These are phyloP conservation scores for Curvularia verruculosa DNA, from an alignment of 2,329 filamentous ascomycete genomes.

Conservation along the genomic window DNA sequence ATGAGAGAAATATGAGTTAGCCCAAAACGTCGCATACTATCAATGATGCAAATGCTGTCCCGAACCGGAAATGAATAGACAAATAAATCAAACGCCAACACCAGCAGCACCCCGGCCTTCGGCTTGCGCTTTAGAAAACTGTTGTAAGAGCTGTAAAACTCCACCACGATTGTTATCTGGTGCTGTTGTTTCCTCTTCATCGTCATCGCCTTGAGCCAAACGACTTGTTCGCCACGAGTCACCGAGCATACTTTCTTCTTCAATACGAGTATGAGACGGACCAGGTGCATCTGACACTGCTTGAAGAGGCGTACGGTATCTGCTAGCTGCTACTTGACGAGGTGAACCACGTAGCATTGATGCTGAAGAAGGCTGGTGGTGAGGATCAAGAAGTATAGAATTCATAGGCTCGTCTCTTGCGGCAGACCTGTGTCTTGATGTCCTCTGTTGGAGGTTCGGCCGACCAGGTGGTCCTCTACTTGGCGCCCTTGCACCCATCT, in stretches of 20 bases:
- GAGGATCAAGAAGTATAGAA: slow-evolving; percentile 75
- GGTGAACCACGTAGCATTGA: slow-evolving; percentile 53
- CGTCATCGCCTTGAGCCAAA: slow-evolving; percentile 54
- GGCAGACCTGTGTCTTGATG: slow-evolving; percentile 28
- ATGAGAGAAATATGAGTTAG: not conserved
- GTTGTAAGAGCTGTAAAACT: slow-evolving; percentile 69
- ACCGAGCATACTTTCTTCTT: slow-evolving; percentile 65
- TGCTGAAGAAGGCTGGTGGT: slow-evolving; percentile 69
- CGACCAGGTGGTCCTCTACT: slow-evolving; percentile 35
- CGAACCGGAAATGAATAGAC: not conserved
- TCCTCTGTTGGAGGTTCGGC: slow-evolving; percentile 33
- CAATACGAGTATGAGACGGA: slow-evolving; percentile 41
- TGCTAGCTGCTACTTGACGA: slow-evolving; percentile 54
- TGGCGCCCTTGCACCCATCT: slow-evolving; percentile 37
- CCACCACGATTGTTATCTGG: slow-evolving; percentile 56
- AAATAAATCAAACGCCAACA: slow-evolving; percentile 35
- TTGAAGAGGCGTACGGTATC: slow-evolving; percentile 51
- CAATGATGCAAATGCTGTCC: slow-evolving; percentile 12
- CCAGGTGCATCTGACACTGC: slow-evolving; percentile 22
- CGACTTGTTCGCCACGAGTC: slow-evolving; percentile 61
- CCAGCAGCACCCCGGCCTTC: slow-evolving; percentile 53
- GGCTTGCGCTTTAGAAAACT: slow-evolving; percentile 68
- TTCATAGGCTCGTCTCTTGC: slow-evolving; percentile 66
- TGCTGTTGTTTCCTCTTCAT: slow-evolving; percentile 52
- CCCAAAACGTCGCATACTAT: not conserved